Evolutionary conservation across 805 yeast species (phyloP), one percentile per base, ranked within the genome.

Genomic region (Scheffersomyces stipitis): DNA sequence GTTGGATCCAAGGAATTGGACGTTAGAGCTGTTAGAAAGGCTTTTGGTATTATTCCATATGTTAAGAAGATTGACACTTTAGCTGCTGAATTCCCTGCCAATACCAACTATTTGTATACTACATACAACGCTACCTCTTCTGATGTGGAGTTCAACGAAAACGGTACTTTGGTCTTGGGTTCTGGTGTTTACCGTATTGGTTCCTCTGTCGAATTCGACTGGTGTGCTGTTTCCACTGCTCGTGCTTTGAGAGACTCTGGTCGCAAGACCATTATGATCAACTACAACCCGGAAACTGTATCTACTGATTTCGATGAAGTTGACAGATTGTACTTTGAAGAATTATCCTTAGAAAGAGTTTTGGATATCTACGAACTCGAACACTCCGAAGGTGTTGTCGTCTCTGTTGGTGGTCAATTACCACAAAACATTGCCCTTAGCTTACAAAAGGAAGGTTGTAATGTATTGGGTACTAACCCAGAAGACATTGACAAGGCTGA

Each of bases 101-200:
- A 83, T 54, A 91, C 99, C 38, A 91, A 91, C 74, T 91, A 91
- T 66, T 75, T 91, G 52, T 91, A 91, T 80, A 86, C 96, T 34
- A 91, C 99, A 32, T 91, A 91, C 71, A 91, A 90, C 58, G 99
- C 97, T 40, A 76, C 86, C 41, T 73, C 80, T 40, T 83, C 81
- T 48, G 99, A 91, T 64, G 83, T 91, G 33, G 76, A 71, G 30
- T 93, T 91, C 59, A 78, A 84, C 54, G 98, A 91, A 41, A 76
- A 86, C 49, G 98, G 98, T 58, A 84, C 93, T 43, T 72, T 93
- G 80, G 98, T 91, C 28, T 75, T 91, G 52, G 99, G 98, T 37
- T 89, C 97, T n/a, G 98, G 99, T 73, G 99, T 93, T 34, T 91
- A 91, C 78, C 81, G 99, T 67, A 91, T 91, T 63, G 99, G 99